Evolutionary conservation across 495 filamentous ascomycete genomes (phyloP).

Genomic region (Tuber aestivum): DNA sequence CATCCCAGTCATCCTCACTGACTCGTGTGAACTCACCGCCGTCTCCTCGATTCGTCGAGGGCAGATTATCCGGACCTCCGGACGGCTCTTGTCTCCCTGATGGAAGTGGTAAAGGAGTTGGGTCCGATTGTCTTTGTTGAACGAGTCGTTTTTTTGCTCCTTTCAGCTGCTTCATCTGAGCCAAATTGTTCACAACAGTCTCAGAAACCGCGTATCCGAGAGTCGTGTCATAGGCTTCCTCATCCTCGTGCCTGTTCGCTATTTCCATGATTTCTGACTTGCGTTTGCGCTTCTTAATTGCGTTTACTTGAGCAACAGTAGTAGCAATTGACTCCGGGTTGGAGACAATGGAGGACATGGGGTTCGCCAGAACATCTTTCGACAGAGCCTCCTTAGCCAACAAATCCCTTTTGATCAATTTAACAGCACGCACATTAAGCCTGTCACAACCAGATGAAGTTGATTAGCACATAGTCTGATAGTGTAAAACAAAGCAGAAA

Average conservation of each 20-base stretch:
- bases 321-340: neutral
- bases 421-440: neutral
- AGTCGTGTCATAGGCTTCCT: neutral
- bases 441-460: neutral
- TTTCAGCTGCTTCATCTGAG: slow-evolving; percentile 18
- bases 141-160: neutral
- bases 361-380: neutral
- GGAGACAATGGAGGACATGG: neutral
- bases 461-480: neutral
- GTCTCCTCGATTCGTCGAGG: neutral
- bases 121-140: neutral
- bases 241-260: neutral
- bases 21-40: neutral
- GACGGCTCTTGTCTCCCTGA: neutral
- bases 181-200: slow-evolving; percentile 9
- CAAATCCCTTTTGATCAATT: neutral
- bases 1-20: neutral
- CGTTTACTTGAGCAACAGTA: slow-evolving; percentile 3
- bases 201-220: neutral
- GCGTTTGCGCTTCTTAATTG: neutral
- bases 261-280: neutral
- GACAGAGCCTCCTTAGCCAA: neutral
- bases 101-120: neutral
- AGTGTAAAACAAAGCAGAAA: neutral
- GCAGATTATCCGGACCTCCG: neutral